Conservation (phyloP, 345 rosid genomes). For the Hibiscus mutabilis region DNA sequence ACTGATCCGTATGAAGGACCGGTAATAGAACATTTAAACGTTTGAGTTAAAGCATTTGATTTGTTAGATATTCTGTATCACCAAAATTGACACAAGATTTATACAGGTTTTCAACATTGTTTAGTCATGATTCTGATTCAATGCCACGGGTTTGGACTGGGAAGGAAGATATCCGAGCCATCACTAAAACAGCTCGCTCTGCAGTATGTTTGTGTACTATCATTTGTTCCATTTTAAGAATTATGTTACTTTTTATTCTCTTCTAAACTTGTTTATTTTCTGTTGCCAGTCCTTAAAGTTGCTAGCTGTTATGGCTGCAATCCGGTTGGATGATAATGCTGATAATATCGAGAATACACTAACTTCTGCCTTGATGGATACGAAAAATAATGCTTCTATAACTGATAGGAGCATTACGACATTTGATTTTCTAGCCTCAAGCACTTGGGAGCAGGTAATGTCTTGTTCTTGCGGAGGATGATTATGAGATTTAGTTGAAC, state of each 20-base stretch:
- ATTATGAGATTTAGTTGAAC: conserved; percentile 1
- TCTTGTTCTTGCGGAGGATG: conserved; percentile 6
- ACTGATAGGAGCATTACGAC: conserved; percentile 46
- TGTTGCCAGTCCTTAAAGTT: conserved; percentile 71
- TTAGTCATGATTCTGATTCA: conserved; percentile 92
- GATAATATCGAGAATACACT: conserved; percentile 71
- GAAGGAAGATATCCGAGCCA: conserved; percentile 91
- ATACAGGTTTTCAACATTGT: conserved; percentile 77
- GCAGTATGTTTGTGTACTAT: conserved; percentile 44
- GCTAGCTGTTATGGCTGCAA: conserved; percentile 80
- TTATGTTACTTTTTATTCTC: not conserved
- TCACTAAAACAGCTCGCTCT: conserved; percentile 85
- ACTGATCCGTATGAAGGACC: conserved; percentile 85
- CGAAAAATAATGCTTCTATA: conserved; percentile 31
- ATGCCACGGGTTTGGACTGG: conserved; percentile 99
- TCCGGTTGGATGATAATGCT: conserved; percentile 68
- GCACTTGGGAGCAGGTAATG: conserved; percentile 89
- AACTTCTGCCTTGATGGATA: conserved; percentile 48
- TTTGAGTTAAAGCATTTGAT: conserved; percentile 11
- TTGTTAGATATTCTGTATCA: conserved; percentile 10
- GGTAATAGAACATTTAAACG: conserved; percentile 35
- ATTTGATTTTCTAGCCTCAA: conserved; percentile 80
- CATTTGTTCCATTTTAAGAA: not conserved
- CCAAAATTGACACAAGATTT: conserved; percentile 16
- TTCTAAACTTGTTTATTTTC: conserved; percentile 12